Percentiles rank a stretch among this genome's conserved stretches.
Evolutionary conservation across 2,329 filamentous ascomycete genomes (phyloP).

Genomic region (Sordariomycetes sp.): DNA sequence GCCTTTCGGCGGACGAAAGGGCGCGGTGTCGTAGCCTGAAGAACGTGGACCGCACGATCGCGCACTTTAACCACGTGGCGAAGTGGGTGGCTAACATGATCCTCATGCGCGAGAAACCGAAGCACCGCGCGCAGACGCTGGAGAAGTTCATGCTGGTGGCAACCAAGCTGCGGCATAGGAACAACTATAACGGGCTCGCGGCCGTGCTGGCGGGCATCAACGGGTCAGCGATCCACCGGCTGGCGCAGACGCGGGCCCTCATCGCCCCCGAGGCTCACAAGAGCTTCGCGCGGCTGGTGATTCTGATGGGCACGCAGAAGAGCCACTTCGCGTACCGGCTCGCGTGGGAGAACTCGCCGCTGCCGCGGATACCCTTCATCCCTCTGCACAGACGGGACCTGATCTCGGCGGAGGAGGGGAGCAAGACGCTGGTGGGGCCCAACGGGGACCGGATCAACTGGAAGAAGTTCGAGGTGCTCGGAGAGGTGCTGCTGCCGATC

Average conservation of each 20-base stretch:
- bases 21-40: conserved; percentile 66
- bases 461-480: conserved; percentile 96
- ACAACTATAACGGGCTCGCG: conserved; percentile 96
- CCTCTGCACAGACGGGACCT: conserved; percentile 83
- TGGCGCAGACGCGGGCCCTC: conserved; percentile 68
- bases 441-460: conserved; percentile 73
- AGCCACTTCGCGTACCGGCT: conserved; percentile 92
- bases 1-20: conserved; percentile 58
- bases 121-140: conserved; percentile 81
- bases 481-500: conserved; percentile 80
- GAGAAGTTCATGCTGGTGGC: conserved; percentile 96
- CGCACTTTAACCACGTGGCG: conserved; percentile 80
- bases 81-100: conserved; percentile 78
- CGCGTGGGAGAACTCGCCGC: conserved; percentile 90
- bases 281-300: conserved; percentile 76
- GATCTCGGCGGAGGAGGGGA: conserved; percentile 85
- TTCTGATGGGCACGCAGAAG: conserved; percentile 88
- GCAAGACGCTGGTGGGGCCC: conserved; percentile 73
- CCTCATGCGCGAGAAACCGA: conserved; percentile 85
- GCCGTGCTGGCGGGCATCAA: conserved; percentile 90
- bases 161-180: conserved; percentile 72
- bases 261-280: conserved; percentile 64
- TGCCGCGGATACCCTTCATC: conserved; percentile 86
- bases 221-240: conserved; percentile 72
- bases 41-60: conserved; percentile 90